A percentile compares a stretch with the other conserved stretches of the same genome.
phyloP scores from a whole-genome alignment of 2,329 filamentous ascomycete genomes.

The Colletotrichum paranaense region DNA sequence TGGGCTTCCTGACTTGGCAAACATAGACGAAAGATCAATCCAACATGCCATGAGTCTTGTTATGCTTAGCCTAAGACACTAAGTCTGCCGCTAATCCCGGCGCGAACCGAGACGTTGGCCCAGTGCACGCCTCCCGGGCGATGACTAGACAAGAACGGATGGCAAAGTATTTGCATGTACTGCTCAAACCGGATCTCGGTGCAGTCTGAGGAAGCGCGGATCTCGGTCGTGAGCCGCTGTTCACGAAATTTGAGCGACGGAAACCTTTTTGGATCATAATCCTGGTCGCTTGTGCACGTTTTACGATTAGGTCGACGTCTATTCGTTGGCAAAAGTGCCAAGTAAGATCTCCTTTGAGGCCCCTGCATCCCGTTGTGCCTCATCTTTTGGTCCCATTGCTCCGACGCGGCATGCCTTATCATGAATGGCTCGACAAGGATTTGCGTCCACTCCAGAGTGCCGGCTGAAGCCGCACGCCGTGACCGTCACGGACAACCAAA shows the following conservation, averaged over 20 bases:
- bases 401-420: neutral
- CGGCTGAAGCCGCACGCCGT: neutral
- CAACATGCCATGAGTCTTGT: neutral
- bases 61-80: neutral
- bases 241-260: neutral
- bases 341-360: neutral
- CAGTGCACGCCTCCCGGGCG: neutral
- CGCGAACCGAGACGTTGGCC: neutral
- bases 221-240: neutral
- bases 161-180: neutral
- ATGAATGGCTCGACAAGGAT: neutral
- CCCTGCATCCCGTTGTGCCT: neutral
- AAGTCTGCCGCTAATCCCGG: neutral
- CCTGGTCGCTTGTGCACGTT: neutral
- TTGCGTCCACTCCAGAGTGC: neutral
- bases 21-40: neutral
- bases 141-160: neutral
- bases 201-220: neutral
- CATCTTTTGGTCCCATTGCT: neutral
- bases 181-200: neutral
- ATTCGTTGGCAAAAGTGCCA: neutral
- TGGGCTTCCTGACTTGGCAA: neutral
- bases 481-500: neutral
- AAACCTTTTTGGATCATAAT: neutral
- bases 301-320: neutral